Base-by-base conservation (phyloP, 2,329 filamentous ascomycete genomes). In the Diplodia intermedia region DNA sequence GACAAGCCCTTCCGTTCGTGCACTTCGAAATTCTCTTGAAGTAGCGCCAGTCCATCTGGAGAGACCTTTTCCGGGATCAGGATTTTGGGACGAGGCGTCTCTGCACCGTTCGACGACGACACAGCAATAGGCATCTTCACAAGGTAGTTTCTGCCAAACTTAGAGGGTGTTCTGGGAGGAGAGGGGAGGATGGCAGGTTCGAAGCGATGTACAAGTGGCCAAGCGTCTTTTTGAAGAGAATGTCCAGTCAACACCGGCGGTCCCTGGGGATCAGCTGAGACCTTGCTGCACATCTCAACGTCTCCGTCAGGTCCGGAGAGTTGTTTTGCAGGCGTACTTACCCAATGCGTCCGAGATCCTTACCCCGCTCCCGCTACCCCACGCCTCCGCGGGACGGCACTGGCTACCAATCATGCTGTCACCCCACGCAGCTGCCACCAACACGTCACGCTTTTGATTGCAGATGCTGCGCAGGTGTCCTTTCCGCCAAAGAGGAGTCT, bases 51-150 rank as follows among this genome's bases (percentile, higher is more conserved):
- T 12, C 91, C 91, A 77, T 94, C 91, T n/a, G 88, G 83, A 0
- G 91, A 94, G 54, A 94, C 86, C 77, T 93, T 93, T 75, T 94
- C 91, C 1, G 91, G 89, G 50, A 94, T 90, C 33, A 95, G 86
- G 70, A 94, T 82, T 74, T 84, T 86, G 1, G 83, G 79, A 50
- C 76, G 79, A 23, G 73, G 68, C 36, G 71, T 50, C 31, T 74
- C 70, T 14, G 65, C 31, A n/a, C 72, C 71, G 61, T 72, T 72
- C 54, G 63, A 65, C 11, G 67, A 47, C 20, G 72, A 23, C 8
- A 38, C 70, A 33, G 74, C 66, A 40, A 78, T 75, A 33, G 77
- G 68, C 78, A 79, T 80, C 43, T n/a, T 53, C 71, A 67, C 55
- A 20, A 20, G 36, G 9, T 6, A 33, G 9, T 40, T 20, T 15